Conservation (phyloP, 176 grass and related monocot species). For the Bromus sterilis region DNA sequence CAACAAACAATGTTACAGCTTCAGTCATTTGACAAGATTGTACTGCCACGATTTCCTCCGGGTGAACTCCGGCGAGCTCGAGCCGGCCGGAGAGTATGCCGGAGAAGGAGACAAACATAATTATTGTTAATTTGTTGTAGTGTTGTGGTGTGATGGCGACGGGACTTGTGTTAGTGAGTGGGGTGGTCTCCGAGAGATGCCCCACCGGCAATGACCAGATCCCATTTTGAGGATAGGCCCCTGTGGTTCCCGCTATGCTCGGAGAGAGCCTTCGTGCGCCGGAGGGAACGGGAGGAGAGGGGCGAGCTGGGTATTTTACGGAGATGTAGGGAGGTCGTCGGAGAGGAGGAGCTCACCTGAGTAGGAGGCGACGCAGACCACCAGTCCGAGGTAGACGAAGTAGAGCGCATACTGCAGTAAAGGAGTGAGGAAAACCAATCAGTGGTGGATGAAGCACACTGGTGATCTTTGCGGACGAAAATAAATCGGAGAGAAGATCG, state of each 20-base stretch:
- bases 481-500: neutral
- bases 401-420: constrained; percentile 78
- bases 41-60: neutral
- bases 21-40: neutral
- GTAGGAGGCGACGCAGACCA: constrained; percentile 88
- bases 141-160: constrained; percentile 36
- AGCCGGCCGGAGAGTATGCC: constrained; percentile 6
- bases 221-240: neutral
- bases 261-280: neutral
- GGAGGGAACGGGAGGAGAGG: neutral
- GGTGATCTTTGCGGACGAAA: neutral
- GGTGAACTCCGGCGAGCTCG: constrained; percentile 9
- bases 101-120: constrained; percentile 14
- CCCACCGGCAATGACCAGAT: constrained; percentile 42
- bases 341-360: constrained; percentile 44
- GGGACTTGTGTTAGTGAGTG: constrained; percentile 41
- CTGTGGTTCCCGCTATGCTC: neutral
- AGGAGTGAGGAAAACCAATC: neutral
- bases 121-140: constrained; percentile 19
- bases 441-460: neutral
- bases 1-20: neutral
- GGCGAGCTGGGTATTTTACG: neutral
- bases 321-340: neutral
- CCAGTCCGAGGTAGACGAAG: constrained; percentile 94
- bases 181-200: constrained; percentile 46